Conservation (phyloP, 768 basidiomycete species). For the Mycena rosella region DNA sequence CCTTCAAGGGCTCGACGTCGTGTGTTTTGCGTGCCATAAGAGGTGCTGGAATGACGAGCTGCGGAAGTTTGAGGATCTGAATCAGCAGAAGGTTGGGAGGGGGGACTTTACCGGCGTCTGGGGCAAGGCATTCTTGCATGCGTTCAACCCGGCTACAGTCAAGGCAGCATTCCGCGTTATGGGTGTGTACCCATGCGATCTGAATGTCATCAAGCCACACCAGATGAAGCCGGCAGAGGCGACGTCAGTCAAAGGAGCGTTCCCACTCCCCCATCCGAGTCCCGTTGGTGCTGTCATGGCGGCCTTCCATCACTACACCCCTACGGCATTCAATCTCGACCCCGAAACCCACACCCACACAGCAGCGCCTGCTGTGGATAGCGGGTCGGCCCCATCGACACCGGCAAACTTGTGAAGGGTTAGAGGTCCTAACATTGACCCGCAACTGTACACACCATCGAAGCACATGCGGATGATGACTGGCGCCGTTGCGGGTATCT, state of each 20-base stretch:
- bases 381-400: no score
- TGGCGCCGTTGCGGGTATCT: neutral
- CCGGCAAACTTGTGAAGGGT: no score
- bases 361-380: no score
- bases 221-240: constrained; percentile 44
- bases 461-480: no score
- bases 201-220: constrained; percentile 34
- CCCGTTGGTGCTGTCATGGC: constrained; percentile 31
- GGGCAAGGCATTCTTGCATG: constrained; percentile 31
- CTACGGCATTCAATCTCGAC: neutral
- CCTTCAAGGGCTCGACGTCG: constrained; percentile 48
- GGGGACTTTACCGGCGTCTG: constrained; percentile 43
- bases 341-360: neutral
- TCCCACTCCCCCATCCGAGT: constrained; percentile 33
- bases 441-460: no score
- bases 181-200: constrained; percentile 44
- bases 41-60: neutral
- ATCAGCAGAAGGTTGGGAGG: constrained; percentile 41
- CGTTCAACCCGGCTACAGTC: constrained; percentile 35
- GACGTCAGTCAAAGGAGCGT: constrained; percentile 28
- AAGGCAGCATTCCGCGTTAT: constrained; percentile 43
- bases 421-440: constrained; percentile 2
- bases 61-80: constrained; percentile 41
- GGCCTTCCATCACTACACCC: constrained; percentile 7
- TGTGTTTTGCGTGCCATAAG: constrained; percentile 43